Percentiles rank a stretch among this genome's conserved stretches.
Conservation (phyloP, 257 asterid species). For the Solanum rostratum region DNA sequence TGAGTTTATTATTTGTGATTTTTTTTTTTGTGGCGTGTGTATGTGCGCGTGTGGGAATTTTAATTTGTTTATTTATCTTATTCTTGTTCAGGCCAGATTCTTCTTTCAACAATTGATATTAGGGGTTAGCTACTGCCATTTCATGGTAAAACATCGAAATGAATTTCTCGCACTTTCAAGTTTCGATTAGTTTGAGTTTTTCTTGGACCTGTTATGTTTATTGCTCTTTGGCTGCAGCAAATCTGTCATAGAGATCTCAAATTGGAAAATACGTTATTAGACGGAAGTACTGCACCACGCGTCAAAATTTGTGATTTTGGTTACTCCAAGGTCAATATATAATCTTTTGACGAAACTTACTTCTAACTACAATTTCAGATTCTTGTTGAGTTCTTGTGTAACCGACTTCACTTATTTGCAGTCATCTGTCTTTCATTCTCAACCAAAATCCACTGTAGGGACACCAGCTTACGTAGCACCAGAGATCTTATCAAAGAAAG, state of each 20-base stretch:
- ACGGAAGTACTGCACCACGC: constrained; percentile 23
- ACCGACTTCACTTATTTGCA: neutral
- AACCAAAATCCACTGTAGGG: neutral
- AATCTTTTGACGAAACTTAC: neutral
- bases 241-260: constrained; percentile 28
- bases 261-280: constrained; percentile 25
- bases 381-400: neutral
- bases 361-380: neutral
- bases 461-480: neutral
- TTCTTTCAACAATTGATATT: constrained; percentile 30
- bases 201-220: neutral
- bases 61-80: neutral
- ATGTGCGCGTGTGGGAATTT: neutral
- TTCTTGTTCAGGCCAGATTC: constrained; percentile 16
- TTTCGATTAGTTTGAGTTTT: neutral
- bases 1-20: neutral
- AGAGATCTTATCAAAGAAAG: constrained; percentile 22
- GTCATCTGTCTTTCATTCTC: neutral
- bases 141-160: constrained; percentile 10
- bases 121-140: constrained; percentile 32
- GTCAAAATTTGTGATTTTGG: constrained; percentile 31
- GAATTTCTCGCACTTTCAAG: neutral
- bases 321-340: constrained; percentile 18
- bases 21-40: neutral
- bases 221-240: neutral